Base-by-base conservation (phyloP, 306 rosid species). In the Vigna nakashimae region DNA sequence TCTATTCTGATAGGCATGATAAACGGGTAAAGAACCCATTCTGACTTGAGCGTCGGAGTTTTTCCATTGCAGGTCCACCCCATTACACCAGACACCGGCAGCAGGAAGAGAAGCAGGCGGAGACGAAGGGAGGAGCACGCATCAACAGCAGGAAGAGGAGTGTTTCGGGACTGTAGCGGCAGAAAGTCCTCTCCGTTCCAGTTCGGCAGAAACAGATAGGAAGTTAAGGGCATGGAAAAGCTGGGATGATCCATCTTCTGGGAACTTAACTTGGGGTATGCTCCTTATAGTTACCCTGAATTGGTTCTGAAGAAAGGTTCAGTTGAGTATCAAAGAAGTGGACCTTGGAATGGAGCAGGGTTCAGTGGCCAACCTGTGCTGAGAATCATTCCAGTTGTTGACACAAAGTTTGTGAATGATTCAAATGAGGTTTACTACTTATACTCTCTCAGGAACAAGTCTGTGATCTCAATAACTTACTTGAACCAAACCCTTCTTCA, bases 401-500 rank as follows among this genome's bases (percentile, higher is more conserved):
- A 64, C 5, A n/a, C 5, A 9, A 9, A n/a, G 1, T 64, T 36
- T 17, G 49, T 64, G 9, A 64, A 64, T 10, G 20, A 64, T 5
- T 1, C 3, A 16, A 8, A 64, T 3, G 49, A 64, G 12, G 30
- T 64, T 2, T 64, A 36, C 4, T 64, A 53, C 59, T 53, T 30
- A 7, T 53, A 17, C 28, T 18, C 59, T 3, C 59, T 53, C 3
- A 8, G 12, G 59, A 53, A 53, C 28, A 53, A 56, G 16, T 11
- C 36, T 9, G 34, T 56, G 34, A 56, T 56, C 34, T 56, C 63
- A 56, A 24, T 56, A 56, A 56, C 34, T 22, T 20, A 20, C 16
- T 20, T 56, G 63, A 56, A 56, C 63, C 63, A 56, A 56, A 56
- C 63, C 2, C 63, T 56, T 56, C 26, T 10, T 56, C 63, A 9